Base-by-base conservation (phyloP, 2,329 filamentous ascomycete species). In the Cryphonectria carpinicola region DNA sequence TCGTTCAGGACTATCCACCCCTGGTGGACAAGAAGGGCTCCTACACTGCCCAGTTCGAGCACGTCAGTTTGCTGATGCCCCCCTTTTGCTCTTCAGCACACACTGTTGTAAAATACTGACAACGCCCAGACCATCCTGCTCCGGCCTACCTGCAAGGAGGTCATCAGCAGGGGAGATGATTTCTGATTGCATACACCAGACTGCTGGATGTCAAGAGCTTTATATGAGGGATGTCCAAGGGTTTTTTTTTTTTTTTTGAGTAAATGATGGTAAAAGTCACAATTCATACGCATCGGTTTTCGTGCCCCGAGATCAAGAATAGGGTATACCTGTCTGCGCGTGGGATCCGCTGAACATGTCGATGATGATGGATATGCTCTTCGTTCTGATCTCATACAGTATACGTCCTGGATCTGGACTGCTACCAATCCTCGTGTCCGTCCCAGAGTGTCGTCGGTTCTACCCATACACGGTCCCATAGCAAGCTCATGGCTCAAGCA, bases 11-110 rank as follows among this genome's bases (percentile, higher is more conserved):
- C 60, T 98, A 98, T 79, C 94, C 94, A 54, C 95, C 95, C 41
- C 85, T 98, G 76, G 91, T 92, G 76, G 95, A 98, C 83, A 90
- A 95, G 82, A 97, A 97, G 87, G 95, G 95, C 71, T 97, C 93
- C 37, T 97, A 97, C 81, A 97, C 94, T 37, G 95, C 95, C 74
- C 95, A 98, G 80, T 97, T 90, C 79, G 95, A 98, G 85, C 95
- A 98, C 84, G 94, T 97, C 83, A 87, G 92, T 88, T 10, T n/a
- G 7, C 35, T 13, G 8, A 0, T 19, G 4, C 6, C 7, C 7
- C 25, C 2, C 22, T 14, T 19, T 17, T 4, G 1, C 5, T 14
- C 4, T 1, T 25, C 17, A 19, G 19, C 32, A 4, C 14, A 8
- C 32, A 4, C 14, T 8, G 10, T 43, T 6, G 14, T 49, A 35